Percentiles rank a stretch among this genome's conserved stretches.
Conservation (phyloP, 2,329 filamentous ascomycete genomes). For the Waltergamsia citrina region DNA sequence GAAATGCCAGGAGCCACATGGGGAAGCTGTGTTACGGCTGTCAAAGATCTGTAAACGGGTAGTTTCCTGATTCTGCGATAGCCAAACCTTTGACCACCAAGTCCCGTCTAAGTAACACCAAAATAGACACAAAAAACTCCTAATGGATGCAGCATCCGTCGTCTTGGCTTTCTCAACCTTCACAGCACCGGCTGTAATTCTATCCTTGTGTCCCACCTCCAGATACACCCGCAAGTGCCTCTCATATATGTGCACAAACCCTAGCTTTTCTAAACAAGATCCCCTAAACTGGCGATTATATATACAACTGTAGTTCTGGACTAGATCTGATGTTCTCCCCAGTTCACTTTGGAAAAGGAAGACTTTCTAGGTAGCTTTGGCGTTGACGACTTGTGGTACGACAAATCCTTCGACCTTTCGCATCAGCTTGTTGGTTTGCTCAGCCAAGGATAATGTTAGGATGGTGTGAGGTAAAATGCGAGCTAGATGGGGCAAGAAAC, state of each 20-base stretch:
- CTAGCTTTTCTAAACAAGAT: too few relatives aligned
- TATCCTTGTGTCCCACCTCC: background rate
- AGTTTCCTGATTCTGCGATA: too few relatives aligned
- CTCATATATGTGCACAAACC: too few relatives aligned
- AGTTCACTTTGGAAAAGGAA: too few relatives aligned
- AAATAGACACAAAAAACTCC: constrained; percentile 1
- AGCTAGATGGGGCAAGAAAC: constrained; percentile 88
- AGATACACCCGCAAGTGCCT: too few relatives aligned
- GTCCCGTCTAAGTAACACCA: background rate
- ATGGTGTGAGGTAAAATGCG: constrained; percentile 94
- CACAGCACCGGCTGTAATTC: background rate
- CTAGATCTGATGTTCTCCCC: too few relatives aligned
- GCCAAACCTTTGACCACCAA: too few relatives aligned
- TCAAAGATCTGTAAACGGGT: constrained; percentile 51
- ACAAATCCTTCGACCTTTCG: constrained; percentile 60
- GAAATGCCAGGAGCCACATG: constrained; percentile 10
- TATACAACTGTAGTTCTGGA: too few relatives aligned
- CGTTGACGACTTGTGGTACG: constrained; percentile 15
- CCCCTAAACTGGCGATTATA: too few relatives aligned
- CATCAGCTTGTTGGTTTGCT: constrained; percentile 94
- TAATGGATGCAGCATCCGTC: background rate
- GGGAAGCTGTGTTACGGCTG: constrained; percentile 63
- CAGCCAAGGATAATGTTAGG: constrained; percentile 82
- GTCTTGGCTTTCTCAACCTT: background rate
- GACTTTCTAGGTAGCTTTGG: constrained; percentile 1